phyloP scores from a whole-genome alignment of 1,284 basidiomycete genomes.

The Ceratobasidium sp. region DNA sequence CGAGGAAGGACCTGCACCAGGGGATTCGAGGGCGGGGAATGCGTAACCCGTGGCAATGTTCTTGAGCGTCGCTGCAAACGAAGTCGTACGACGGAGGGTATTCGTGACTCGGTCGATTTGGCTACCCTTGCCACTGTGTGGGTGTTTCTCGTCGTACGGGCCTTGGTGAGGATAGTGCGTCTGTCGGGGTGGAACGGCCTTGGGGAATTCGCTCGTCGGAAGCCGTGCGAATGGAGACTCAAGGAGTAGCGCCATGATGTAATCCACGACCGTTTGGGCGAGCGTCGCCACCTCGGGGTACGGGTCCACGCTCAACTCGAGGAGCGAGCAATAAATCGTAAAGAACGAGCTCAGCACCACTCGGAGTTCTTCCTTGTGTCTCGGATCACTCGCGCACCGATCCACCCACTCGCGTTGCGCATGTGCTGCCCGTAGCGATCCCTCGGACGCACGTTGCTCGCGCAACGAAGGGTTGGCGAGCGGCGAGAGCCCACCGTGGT shows the following conservation, averaged over 20 bases:
- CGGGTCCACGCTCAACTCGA: conserved; percentile 92
- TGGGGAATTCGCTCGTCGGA: conserved; percentile 50
- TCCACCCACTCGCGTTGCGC: conserved; percentile 44
- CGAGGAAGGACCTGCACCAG: conserved; percentile 26
- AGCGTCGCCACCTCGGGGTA: conserved; percentile 91
- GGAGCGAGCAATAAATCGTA: conserved; percentile 87
- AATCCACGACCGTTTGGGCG: conserved; percentile 92
- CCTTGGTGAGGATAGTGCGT: conserved; percentile 34
- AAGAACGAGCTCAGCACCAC: conserved; percentile 89
- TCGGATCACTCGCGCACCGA: not conserved
- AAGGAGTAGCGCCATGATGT: conserved; percentile 86
- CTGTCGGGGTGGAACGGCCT: conserved; percentile 27
- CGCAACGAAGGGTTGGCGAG: conserved; percentile 38
- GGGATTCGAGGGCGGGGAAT: conserved; percentile 57
- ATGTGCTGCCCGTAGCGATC: conserved; percentile 51
- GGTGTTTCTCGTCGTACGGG: conserved; percentile 51
- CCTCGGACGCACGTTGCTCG: conserved; percentile 54
- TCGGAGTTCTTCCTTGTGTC: conserved; percentile 76
- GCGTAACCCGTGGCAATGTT: conserved; percentile 73
- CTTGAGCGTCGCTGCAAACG: conserved; percentile 84
- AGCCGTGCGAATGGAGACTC: conserved; percentile 85
- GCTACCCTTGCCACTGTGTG: conserved; percentile 50
- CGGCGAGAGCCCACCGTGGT: conserved; percentile 55
- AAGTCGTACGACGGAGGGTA: conserved; percentile 79
- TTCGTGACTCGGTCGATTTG: conserved; percentile 33